A percentile compares a stretch with the other conserved stretches of the same genome.
phyloP scores from a whole-genome alignment of 2,329 filamentous ascomycete species.

The Thyridium curvatum region DNA sequence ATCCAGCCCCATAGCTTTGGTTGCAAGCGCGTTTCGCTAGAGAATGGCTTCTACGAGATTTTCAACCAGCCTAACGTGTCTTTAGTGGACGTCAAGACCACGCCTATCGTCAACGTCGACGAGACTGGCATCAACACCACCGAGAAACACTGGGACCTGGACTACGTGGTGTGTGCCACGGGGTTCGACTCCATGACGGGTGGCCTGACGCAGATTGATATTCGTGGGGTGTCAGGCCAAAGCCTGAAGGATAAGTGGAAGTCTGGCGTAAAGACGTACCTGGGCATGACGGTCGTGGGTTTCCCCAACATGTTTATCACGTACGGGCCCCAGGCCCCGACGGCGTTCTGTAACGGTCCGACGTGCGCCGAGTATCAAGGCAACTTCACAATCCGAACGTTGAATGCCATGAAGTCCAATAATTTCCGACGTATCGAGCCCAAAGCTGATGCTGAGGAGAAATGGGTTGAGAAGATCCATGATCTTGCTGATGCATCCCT shows the following conservation, averaged over 20 bases:
- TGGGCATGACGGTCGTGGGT: slow-evolving; percentile 7
- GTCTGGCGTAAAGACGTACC: slow-evolving; percentile 17
- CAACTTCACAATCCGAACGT: slow-evolving; percentile 3
- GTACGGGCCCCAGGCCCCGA: slow-evolving; percentile 6
- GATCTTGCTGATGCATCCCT: slow-evolving; percentile 10
- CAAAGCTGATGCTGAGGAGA: slow-evolving; percentile 2
- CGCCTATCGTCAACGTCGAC: slow-evolving; percentile 30
- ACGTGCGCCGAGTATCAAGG: slow-evolving; percentile 2
- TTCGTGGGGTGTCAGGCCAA: slow-evolving; percentile 16
- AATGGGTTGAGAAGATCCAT: slow-evolving; percentile 9
- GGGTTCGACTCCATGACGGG: slow-evolving; percentile 27
- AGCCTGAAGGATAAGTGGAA: slow-evolving; percentile 22
- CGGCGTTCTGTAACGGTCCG: slow-evolving; percentile 5
- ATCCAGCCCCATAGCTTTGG: slow-evolving; percentile 38
- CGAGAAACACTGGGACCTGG: slow-evolving; percentile 24
- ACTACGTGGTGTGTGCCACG: slow-evolving; percentile 20
- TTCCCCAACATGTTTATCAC: slow-evolving; percentile 7
- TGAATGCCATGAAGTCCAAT: slow-evolving; percentile 2
- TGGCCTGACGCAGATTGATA: slow-evolving; percentile 16
- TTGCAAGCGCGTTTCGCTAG: slow-evolving; percentile 35
- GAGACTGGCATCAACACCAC: slow-evolving; percentile 27
- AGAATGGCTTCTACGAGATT: slow-evolving; percentile 41
- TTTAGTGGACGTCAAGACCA: slow-evolving; percentile 34
- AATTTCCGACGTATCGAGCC: slow-evolving; percentile 9
- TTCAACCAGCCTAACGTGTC: slow-evolving; percentile 37